These are phyloP conservation scores for Euphorbia lathyris DNA, from an alignment of 345 rosid species.

Conservation along the genomic window DNA sequence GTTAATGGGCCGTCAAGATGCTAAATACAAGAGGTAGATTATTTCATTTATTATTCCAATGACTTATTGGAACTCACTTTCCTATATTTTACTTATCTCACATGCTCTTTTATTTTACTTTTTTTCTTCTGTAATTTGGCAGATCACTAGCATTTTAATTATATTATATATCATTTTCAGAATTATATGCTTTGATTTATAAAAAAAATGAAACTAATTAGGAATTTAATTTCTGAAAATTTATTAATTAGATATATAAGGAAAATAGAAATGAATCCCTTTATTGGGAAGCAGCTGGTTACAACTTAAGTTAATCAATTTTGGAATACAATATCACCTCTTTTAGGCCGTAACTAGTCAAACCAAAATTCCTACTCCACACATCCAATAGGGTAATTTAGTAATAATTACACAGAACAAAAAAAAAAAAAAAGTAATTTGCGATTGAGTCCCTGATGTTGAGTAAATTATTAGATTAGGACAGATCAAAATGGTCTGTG, in stretches of 20 bases:
- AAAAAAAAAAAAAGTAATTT: neutral
- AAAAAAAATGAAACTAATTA: too few species aligned
- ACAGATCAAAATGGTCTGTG: neutral
- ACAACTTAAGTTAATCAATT: constrained; percentile 8
- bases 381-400: too few species aligned
- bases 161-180: neutral
- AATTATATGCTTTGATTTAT: too few species aligned
- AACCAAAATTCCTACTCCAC: neutral
- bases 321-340: neutral
- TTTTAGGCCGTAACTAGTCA: neutral
- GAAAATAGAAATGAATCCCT: neutral
- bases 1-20: constrained; percentile 22
- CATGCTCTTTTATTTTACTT: too few species aligned
- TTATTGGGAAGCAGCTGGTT: constrained; percentile 16
- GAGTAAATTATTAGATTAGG: too few species aligned
- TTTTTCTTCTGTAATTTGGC: too few species aligned
- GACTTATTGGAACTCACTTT: neutral
- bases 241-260: too few species aligned
- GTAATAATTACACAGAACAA: neutral
- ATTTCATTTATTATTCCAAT: neutral
- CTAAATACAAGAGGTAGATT: neutral
- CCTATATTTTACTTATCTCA: neutral
- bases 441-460: neutral
- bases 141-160: too few species aligned
- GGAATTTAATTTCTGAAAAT: neutral